Evolutionary conservation across 768 basidiomycete genomes (phyloP).

Genomic region (Collybia sordida): DNA sequence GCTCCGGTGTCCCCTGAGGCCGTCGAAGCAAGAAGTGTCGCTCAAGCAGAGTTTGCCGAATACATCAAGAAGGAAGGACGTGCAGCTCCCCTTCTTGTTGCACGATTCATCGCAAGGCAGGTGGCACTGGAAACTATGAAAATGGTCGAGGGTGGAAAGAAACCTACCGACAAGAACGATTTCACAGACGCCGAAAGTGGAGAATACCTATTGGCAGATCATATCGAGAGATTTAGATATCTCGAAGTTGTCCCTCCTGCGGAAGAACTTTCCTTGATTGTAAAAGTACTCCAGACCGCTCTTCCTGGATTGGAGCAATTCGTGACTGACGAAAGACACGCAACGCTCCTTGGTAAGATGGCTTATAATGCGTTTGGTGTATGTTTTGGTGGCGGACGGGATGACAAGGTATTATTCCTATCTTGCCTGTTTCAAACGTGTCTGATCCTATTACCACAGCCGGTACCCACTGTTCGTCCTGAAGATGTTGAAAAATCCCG

Average conservation of each 20-base stretch:
- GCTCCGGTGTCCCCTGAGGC: constrained; percentile 25
- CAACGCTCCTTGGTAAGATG: constrained; percentile 66
- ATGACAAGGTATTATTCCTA: constrained; percentile 57
- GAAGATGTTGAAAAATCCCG: constrained; percentile 77
- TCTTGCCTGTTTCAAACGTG: neutral
- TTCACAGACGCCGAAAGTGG: constrained; percentile 46
- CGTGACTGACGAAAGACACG: constrained; percentile 61
- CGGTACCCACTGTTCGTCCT: constrained; percentile 49
- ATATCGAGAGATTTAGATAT: constrained; percentile 73
- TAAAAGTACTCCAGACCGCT: constrained; percentile 55
- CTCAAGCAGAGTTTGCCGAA: constrained; percentile 59
- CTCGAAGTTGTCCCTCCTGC: constrained; percentile 51
- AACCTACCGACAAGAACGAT: constrained; percentile 30
- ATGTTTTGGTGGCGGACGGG: constrained; percentile 61
- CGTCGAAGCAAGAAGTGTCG: constrained; percentile 47
- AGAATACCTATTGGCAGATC: constrained; percentile 70
- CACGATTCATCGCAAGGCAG: constrained; percentile 73
- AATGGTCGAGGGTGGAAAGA: constrained; percentile 31
- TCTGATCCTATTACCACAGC: constrained; percentile 34
- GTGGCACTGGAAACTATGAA: constrained; percentile 65
- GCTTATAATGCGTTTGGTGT: constrained; percentile 79
- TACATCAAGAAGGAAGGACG: constrained; percentile 49
- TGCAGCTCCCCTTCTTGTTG: constrained; percentile 56
- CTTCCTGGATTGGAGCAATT: constrained; percentile 75
- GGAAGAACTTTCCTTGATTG: constrained; percentile 51